These are phyloP conservation scores for Tubosaeta sp. DNA, from an alignment of 768 basidiomycete species.

Conservation along the genomic window DNA sequence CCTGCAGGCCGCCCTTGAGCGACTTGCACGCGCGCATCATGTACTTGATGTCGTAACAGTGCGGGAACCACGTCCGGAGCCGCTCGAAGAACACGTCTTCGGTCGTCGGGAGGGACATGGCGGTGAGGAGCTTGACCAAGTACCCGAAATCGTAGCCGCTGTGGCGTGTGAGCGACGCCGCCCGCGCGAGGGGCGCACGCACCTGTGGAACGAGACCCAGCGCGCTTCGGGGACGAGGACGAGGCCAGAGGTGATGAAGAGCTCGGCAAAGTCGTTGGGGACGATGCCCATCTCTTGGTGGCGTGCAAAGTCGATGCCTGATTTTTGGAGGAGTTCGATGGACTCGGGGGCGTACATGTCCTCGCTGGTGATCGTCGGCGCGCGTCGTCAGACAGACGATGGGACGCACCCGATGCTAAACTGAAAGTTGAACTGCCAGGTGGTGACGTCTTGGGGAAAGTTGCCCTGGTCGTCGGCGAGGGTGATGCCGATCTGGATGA, in stretches of 20 bases:
- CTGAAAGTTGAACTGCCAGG: conserved; percentile 99
- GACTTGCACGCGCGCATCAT: conserved; percentile 85
- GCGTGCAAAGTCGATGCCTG: conserved; percentile 92
- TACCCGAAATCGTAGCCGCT: conserved; percentile 99
- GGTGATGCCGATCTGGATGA: conserved; percentile 96
- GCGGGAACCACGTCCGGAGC: conserved; percentile 89
- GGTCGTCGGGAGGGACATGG: conserved; percentile 76
- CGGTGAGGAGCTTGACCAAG: conserved; percentile 89
- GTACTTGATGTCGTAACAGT: conserved; percentile 96
- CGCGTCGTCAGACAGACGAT: neutral
- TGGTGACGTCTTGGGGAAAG: conserved; percentile 82
- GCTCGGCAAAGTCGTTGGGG: conserved; percentile 93
- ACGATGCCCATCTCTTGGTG: conserved; percentile 90
- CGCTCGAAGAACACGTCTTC: conserved; percentile 90
- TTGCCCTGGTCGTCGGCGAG: conserved; percentile 93
- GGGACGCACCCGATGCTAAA: conserved; percentile 76
- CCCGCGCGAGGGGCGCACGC: conserved; percentile 20
- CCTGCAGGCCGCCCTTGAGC: conserved; percentile 85
- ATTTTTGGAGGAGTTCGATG: conserved; percentile 89
- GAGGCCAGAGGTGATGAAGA: conserved; percentile 94
- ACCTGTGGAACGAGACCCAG: conserved; percentile 99
- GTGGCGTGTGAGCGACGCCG: neutral
- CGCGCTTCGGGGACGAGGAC: conserved; percentile 84
- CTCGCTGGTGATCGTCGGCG: conserved; percentile 51
- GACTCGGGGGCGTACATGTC: conserved; percentile 99